Evolutionary conservation across 306 rosid species (phyloP), one percentile per base, ranked within the genome.

Genomic region (Cicer pinnatifidum): DNA sequence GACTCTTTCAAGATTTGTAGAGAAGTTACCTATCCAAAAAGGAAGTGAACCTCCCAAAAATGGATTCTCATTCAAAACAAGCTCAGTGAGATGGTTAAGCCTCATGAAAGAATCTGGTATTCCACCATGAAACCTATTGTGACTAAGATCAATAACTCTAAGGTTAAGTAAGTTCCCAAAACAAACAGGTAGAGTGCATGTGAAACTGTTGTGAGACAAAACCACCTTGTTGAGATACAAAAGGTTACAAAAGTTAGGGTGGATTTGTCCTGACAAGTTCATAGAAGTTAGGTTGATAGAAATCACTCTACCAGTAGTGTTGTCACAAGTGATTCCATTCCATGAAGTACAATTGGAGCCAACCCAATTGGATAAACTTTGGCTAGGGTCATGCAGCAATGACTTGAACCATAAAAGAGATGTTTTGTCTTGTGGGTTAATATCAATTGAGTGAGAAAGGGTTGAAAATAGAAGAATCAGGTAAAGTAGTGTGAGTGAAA

Each of bases 1-100:
- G 8, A 94, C 16, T 12, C 83, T 91, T 71, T 87, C 91, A 79
- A 94, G 82, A 85, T 73, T 81, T 23, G 86, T 11, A 37, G 98
- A 94, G 83, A 94, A 91, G 63, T 89, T 94, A 44, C 98, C 98
- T 46, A 94, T 53, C 98, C 97, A 94, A 61, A 57, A 43, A 64
- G 97, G 97, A 19, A 94, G 13, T 20, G 71, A 68, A n/a, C 98
- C 98, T 37, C 85, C 89, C 86, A 94, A 84, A 78, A 13, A 81
- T 19, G 61, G 86, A 78, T 94, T 94, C 64, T 88, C 92, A 77
- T 56, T 81, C 87, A 91, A 75, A 71, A 83, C 88, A 85, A 94
- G 92, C 11, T 88, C 92, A 73, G 78, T 81, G 63, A 94, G 82
- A 78, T 75, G 84, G 54, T 65, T 56, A 19, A 94, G 90, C 82